Evolutionary conservation across 1,284 basidiomycete genomes (phyloP), one percentile per base, ranked within the genome.

Genomic region (Papiliotrema laurentii): DNA sequence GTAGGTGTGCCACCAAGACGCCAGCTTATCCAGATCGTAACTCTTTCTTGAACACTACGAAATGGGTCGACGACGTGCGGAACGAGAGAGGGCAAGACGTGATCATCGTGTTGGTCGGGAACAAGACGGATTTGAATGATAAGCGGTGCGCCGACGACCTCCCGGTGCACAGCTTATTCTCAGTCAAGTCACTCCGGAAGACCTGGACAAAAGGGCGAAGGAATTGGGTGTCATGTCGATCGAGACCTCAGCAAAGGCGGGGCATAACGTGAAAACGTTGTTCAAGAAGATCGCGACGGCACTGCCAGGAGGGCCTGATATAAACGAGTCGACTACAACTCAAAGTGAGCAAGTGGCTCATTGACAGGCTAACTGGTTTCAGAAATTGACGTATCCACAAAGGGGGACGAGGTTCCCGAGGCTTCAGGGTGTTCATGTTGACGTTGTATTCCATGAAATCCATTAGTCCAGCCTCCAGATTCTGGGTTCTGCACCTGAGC

Each of bases 251-350:
- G 96, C 96, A 30, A 99, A 99, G 73, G 96, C 96, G 3, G 96
- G 96, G 2, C 94, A 98, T 74, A 99, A 99, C 61, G 96, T 99
- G 59, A 99, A 98, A 79, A 88, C 88, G 56, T 76, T 99, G 55
- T 99, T 99, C 81, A 73, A 97, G 78, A 98, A 97, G 81, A 98
- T 99, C 61, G 96, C 96, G 0, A 86, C 97, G 84, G 92, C 92
- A 3, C 75, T 99, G 49, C 96, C 96, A 6, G 96, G 96, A 10
- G 93, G 93, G 67, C 86, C 86, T 64, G 88, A 89, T 28, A 72
- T 58, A 31, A 79, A 75, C 24, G 83, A 83, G 53, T 77, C 72
- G 5, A 71, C 79, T 19, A 84, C 87, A 49, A 80, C 81, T 51
- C 69, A 71, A 49, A 75, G 72, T 73, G 52, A 59, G 72, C 14